Base-by-base conservation (phyloP, 2,329 filamentous ascomycete genomes). In the Talaromyces amestolkiae region DNA sequence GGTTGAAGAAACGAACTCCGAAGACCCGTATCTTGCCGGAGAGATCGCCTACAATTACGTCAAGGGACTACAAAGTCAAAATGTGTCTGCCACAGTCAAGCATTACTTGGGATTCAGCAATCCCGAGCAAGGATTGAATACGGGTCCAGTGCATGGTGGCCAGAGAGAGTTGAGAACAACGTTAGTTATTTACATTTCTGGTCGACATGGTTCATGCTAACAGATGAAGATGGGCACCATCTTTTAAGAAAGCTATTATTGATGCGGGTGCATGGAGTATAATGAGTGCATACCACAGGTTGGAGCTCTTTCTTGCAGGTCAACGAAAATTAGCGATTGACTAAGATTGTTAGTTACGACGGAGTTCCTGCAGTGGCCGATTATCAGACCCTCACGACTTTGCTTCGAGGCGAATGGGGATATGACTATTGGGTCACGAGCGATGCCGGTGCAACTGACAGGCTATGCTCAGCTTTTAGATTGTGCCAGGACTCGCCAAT, bases 101-200 rank as follows among this genome's bases (percentile, higher is more conserved):
- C 90, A 93, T 73, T 92, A 89, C 73, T 88, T 87, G 13, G 90
- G 85, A 1, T 91, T 87, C 72, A 89, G 84, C 56, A 81, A 81
- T 1, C 89, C 89, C 0, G 90, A 92, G 71, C 89, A 92, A 73
- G 90, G 90, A 1, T 75, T 92, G 51, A 92, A 92, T 73, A 88
- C 86, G 9, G 88, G 83, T 0, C 84, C 84, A 5, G 83, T 86
- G 0, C 83, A 85, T 66, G 84, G 83, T 24, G 85, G 84, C 19
- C 83, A 86, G 70, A 75, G 84, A 66, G 84, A 86, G 68, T 72
- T 85, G 58, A 77, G 84, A 24, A 85, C 83, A 3, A 86, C 82
- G 65, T 86, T 82, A 39, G 86, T 84, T 3, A 83, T 82, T 67
- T 8, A 6, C 39, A 1, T 17, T 9, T 24, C 37, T 39, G 9